Percentiles rank a stretch among this genome's conserved stretches.
phyloP scores from a whole-genome alignment of 2,329 filamentous ascomycete genomes.

The Verticillium zaregamsianum region DNA sequence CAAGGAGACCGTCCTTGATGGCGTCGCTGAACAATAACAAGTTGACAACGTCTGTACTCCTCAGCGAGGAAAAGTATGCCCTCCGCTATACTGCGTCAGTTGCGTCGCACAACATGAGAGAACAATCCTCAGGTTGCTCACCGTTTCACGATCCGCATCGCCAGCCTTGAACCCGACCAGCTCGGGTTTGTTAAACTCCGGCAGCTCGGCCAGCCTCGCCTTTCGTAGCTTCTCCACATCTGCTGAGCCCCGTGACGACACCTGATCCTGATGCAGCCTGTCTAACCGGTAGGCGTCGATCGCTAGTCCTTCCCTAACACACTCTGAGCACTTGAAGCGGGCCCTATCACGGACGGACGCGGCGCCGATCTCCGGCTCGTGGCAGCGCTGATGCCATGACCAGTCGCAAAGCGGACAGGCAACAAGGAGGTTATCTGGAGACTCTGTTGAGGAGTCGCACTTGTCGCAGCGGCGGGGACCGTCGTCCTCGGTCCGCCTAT shows the following conservation, averaged over 20 bases:
- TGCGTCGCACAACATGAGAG: no score
- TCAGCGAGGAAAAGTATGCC: slow-evolving; percentile 33
- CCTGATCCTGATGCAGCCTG: neutral
- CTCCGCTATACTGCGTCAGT: slow-evolving; percentile 21
- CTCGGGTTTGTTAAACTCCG: slow-evolving; percentile 28
- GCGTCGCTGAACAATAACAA: slow-evolving; percentile 36
- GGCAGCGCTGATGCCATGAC: slow-evolving; percentile 20
- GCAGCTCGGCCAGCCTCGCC: slow-evolving; percentile 26
- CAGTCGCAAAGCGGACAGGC: slow-evolving; percentile 16
- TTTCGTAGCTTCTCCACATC: slow-evolving; percentile 24
- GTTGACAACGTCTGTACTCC: slow-evolving; percentile 33
- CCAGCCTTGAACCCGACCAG: slow-evolving; percentile 34
- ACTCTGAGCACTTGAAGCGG: slow-evolving; percentile 15
- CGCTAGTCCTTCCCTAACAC: slow-evolving; percentile 3
- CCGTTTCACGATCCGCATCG: slow-evolving; percentile 25
- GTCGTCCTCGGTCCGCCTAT: slow-evolving; percentile 11
- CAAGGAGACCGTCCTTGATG: slow-evolving; percentile 34
- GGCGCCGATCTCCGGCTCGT: slow-evolving; percentile 12
- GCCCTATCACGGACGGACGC: slow-evolving; percentile 8
- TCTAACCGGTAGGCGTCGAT: neutral
- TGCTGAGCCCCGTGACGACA: slow-evolving; percentile 3
- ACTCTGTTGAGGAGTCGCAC: slow-evolving; percentile 15
- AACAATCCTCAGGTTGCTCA: slow-evolving; percentile 17
- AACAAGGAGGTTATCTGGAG: slow-evolving; percentile 16
- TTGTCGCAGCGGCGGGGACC: slow-evolving; percentile 12